A percentile compares a stretch with the other conserved stretches of the same genome.
These are phyloP conservation scores for Chenopodium album DNA, from an alignment of 148 eudicot species.

Conservation along the genomic window DNA sequence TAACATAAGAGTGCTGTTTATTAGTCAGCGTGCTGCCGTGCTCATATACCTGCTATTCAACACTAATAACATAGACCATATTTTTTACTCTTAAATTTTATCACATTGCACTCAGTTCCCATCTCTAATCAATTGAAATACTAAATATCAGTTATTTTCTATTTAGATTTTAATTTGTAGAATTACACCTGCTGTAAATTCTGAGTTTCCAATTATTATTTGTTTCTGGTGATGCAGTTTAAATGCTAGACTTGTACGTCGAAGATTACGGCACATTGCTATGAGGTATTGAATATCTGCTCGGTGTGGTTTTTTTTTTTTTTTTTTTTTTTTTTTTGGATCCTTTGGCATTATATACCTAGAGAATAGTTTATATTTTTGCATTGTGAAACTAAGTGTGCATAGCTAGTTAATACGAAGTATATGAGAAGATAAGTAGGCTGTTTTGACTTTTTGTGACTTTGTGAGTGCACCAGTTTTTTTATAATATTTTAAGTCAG, in stretches of 20 bases:
- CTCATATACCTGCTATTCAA: neutral
- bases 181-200: neutral
- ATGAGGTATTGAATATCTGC: conserved; percentile 50
- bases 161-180: neutral
- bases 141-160: neutral
- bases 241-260: conserved; percentile 82
- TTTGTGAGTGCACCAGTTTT: neutral
- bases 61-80: neutral
- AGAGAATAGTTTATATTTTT: neutral
- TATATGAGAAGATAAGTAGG: neutral
- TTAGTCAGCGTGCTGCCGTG: neutral
- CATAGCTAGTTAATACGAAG: neutral
- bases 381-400: neutral
- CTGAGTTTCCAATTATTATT: conserved; percentile 10
- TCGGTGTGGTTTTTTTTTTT: too few species aligned
- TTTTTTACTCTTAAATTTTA: neutral
- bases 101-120: neutral
- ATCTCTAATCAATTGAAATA: neutral
- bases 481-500: neutral
- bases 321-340: neutral
- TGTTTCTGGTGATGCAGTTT: conserved; percentile 55
- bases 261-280: conserved; percentile 84
- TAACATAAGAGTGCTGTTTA: too few species aligned
- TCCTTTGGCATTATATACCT: neutral
- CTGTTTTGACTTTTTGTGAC: neutral